Conservation (phyloP, 164 flowering plant genomes). For the Chimonanthus praecox region DNA sequence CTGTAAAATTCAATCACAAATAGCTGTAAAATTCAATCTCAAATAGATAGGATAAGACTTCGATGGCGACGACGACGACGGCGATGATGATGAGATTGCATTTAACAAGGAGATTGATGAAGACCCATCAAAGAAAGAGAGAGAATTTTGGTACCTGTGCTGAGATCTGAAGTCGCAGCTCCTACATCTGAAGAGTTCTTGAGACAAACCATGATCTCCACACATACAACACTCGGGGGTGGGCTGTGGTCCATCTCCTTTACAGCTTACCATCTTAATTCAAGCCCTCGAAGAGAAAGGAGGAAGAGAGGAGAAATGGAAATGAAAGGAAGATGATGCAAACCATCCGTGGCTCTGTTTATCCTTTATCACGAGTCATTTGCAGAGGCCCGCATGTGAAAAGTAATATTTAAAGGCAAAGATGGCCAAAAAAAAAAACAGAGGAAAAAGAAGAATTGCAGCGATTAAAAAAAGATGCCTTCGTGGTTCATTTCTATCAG, state of each 20-base stretch:
- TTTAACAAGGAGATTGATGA: neutral
- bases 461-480: neutral
- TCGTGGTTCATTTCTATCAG: neutral
- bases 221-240: slow-evolving; percentile 29
- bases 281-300: neutral
- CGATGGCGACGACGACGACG: too few relatives aligned
- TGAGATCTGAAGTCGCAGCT: slow-evolving; percentile 24
- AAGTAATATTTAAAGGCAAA: neutral
- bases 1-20: neutral
- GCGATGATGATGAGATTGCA: too few relatives aligned
- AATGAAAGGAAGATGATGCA: too few relatives aligned
- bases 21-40: too few relatives aligned
- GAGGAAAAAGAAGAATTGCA: neutral
- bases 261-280: neutral
- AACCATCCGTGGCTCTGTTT: slow-evolving; percentile 1
- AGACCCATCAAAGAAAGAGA: neutral
- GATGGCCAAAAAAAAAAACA: neutral
- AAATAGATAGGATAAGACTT: too few relatives aligned
- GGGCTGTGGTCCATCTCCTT: neutral
- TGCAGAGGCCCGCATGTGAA: slow-evolving; percentile 10
- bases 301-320: neutral
- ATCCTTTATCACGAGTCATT: neutral
- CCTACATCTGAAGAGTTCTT: slow-evolving; percentile 23
- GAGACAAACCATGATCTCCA: slow-evolving; percentile 24
- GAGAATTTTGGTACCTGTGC: slow-evolving; percentile 18